Conservation (phyloP, 768 basidiomycete species). For the Kwoniella newhampshirensis region DNA sequence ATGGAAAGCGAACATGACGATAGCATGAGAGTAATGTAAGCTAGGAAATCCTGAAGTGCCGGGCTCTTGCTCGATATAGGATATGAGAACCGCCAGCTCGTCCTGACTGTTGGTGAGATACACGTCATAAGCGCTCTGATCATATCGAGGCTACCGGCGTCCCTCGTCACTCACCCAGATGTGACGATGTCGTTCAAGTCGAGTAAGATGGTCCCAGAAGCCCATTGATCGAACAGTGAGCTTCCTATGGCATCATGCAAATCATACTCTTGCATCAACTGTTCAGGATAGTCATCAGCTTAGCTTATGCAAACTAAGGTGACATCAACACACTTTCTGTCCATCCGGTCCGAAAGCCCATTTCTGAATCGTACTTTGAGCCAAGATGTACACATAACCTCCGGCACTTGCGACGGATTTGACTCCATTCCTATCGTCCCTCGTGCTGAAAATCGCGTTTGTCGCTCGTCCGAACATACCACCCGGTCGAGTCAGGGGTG, state of each 20-base stretch:
- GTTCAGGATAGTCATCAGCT: neutral
- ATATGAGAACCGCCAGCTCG: conserved; percentile 47
- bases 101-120: conserved; percentile 20
- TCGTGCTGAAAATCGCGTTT: conserved; percentile 35
- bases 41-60: conserved; percentile 22
- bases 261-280: conserved; percentile 40
- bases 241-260: conserved; percentile 39
- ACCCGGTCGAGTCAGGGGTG: conserved; percentile 36
- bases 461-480: conserved; percentile 51
- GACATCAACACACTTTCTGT: conserved; percentile 24
- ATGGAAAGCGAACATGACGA: conserved; percentile 40
- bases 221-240: conserved; percentile 42
- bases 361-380: conserved; percentile 26
- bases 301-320: neutral
- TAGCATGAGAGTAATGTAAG: conserved; percentile 37
- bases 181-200: conserved; percentile 47
- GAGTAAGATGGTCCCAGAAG: conserved; percentile 33
- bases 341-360: conserved; percentile 29
- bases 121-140: neutral
- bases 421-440: conserved; percentile 32
- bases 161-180: conserved; percentile 13
- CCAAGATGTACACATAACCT: conserved; percentile 26
- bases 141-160: too few species aligned
- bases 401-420: conserved; percentile 30
- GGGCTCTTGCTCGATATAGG: conserved; percentile 28